These are phyloP conservation scores for Fraxinus xanthoxyloides DNA, from an alignment of 305 asterid genomes.

Conservation along the genomic window DNA sequence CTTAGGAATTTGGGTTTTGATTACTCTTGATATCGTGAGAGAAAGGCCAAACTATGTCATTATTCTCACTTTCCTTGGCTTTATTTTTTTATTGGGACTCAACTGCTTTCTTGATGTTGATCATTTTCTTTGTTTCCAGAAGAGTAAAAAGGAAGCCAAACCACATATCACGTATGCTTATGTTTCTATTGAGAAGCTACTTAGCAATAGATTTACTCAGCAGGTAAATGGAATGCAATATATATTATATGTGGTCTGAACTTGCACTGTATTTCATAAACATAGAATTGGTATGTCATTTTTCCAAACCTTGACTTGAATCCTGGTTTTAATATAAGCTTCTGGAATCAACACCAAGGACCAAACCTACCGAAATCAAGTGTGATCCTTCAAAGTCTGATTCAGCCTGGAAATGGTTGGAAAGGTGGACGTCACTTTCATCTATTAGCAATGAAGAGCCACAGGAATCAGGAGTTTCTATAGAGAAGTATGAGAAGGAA, in stretches of 20 bases:
- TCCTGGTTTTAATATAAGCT: constrained; percentile 49
- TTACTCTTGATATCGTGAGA: constrained; percentile 12
- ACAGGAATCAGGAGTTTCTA: constrained; percentile 30
- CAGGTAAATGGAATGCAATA: constrained; percentile 55
- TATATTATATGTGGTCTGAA: constrained; percentile 6
- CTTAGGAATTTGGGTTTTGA: neutral
- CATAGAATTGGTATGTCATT: neutral
- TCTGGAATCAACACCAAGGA: constrained; percentile 71
- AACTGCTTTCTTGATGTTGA: constrained; percentile 20
- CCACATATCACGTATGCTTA: constrained; percentile 38
- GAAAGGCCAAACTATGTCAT: constrained; percentile 10
- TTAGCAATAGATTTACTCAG: constrained; percentile 77
- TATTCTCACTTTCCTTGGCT: constrained; percentile 9
- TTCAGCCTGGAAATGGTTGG: constrained; percentile 95
- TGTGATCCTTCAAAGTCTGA: constrained; percentile 85
- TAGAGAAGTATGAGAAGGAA: constrained; percentile 37
- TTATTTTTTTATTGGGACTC: neutral
- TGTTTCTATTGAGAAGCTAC: constrained; percentile 74
- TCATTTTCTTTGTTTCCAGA: constrained; percentile 46
- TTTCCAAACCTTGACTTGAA: constrained; percentile 19
- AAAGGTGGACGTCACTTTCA: constrained; percentile 86
- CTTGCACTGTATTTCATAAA: constrained; percentile 14
- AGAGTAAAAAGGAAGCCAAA: constrained; percentile 35
- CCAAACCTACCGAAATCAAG: constrained; percentile 62
- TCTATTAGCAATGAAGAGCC: constrained; percentile 41